Conservation (phyloP, 352 stramenopile species). For the Pythium phragmiticola region DNA sequence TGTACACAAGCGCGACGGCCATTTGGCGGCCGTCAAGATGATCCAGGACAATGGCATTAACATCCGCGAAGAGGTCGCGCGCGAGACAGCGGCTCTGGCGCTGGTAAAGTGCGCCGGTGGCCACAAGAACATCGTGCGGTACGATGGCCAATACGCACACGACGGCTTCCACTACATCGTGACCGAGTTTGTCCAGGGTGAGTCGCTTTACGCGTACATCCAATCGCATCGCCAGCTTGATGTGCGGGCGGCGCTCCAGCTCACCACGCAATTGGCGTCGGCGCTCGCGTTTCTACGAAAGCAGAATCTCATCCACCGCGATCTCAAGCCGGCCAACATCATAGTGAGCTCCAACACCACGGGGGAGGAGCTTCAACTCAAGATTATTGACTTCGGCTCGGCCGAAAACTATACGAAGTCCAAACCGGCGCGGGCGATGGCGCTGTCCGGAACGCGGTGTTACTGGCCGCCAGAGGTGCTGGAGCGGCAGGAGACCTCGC, state of each 20-base stretch:
- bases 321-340: conserved; percentile 90
- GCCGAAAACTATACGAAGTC: conserved; percentile 29
- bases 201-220: conserved; percentile 72
- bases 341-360: conserved; percentile 38
- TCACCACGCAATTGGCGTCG: conserved; percentile 61
- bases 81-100: conserved; percentile 57
- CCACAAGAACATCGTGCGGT: conserved; percentile 63
- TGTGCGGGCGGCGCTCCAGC: conserved; percentile 41
- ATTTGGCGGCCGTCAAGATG: conserved; percentile 76
- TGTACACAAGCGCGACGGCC: conserved; percentile 58
- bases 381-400: conserved; percentile 90
- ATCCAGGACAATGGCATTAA: conserved; percentile 51
- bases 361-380: conserved; percentile 41
- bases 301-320: conserved; percentile 69
- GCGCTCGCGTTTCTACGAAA: conserved; percentile 68
- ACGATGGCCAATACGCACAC: conserved; percentile 62
- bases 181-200: conserved; percentile 66
- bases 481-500: conserved; percentile 43
- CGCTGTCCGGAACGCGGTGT: conserved; percentile 74
- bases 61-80: conserved; percentile 52
- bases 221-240: conserved; percentile 50
- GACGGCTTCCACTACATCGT: conserved; percentile 85
- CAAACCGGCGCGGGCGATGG: conserved; percentile 17
- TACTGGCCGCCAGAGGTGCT: conserved; percentile 88
- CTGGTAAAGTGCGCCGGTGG: conserved; percentile 54